These are phyloP conservation scores for Phoenix roebelenii DNA, from an alignment of 176 grass and related monocot genomes.

Conservation along the genomic window DNA sequence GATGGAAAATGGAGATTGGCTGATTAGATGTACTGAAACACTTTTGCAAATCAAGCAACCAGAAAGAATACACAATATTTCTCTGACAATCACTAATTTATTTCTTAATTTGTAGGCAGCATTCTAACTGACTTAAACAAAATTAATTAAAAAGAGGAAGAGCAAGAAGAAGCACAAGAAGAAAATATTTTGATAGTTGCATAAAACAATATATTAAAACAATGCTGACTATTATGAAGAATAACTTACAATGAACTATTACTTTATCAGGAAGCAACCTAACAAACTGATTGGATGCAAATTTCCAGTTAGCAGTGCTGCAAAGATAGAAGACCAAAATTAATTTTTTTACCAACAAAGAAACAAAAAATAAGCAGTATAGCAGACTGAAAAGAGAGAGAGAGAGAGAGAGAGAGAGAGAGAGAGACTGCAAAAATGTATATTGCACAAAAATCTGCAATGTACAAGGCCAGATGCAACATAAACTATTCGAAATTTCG, in stretches of 20 bases:
- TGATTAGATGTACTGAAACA: too few species aligned
- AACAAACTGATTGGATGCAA: constrained; percentile 65
- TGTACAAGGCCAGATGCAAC: too few species aligned
- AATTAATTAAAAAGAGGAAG: too few species aligned
- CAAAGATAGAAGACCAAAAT: constrained; percentile 6
- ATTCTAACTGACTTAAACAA: too few species aligned
- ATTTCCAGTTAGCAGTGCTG: constrained; percentile 75
- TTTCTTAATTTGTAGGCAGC: too few species aligned
- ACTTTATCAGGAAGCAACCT: constrained; percentile 55
- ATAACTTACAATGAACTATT: constrained; percentile 82
- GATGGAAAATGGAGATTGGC: too few species aligned
- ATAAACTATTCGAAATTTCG: too few species aligned
- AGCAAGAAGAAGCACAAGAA: not conserved
- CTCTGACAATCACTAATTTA: too few species aligned
- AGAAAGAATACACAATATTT: too few species aligned
- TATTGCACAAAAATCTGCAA: too few species aligned
- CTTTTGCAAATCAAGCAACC: too few species aligned
- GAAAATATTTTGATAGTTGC: not conserved
- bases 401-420: not conserved
- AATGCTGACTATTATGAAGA: not conserved
- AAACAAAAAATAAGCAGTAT: constrained; percentile 15
- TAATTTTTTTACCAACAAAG: not conserved
- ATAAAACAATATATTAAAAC: too few species aligned
- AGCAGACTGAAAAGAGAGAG: not conserved
- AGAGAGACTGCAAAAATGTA: not conserved